Percentiles rank a stretch among this genome's conserved stretches.
Evolutionary conservation across 768 basidiomycete genomes (phyloP).

Genomic region (Kwoniella heveanensis): DNA sequence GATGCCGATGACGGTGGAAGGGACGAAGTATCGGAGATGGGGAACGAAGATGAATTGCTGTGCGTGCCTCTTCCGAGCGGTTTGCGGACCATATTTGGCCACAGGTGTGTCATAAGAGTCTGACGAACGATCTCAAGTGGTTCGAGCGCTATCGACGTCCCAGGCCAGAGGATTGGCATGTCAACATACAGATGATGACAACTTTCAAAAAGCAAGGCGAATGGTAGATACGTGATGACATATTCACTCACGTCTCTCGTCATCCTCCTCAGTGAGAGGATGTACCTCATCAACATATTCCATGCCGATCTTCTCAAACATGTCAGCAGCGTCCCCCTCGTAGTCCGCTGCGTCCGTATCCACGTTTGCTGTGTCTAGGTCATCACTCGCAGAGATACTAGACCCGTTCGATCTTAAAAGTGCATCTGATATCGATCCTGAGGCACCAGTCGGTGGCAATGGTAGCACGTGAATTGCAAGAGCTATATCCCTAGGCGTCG

Average conservation of each 20-base stretch:
- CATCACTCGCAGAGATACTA: too few relatives aligned
- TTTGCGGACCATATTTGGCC: slow-evolving; percentile 49
- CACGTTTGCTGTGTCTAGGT: too few relatives aligned
- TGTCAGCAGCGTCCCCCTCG: not conserved
- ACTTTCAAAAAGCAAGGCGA: too few relatives aligned
- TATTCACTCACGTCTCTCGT: slow-evolving; percentile 41
- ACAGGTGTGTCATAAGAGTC: slow-evolving; percentile 50
- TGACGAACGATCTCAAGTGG: slow-evolving; percentile 38
- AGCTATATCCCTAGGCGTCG: slow-evolving; percentile 39
- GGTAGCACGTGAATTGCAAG: slow-evolving; percentile 29
- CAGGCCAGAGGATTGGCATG: not conserved
- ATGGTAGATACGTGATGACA: not conserved
- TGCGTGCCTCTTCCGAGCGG: slow-evolving; percentile 3
- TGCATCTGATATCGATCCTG: too few relatives aligned
- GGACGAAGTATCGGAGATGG: not conserved
- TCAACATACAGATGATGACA: too few relatives aligned
- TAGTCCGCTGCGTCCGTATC: too few relatives aligned
- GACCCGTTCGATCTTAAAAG: too few relatives aligned
- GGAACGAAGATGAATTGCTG: not conserved
- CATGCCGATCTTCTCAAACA: slow-evolving; percentile 28
- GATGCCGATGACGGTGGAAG: not conserved
- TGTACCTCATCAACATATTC: slow-evolving; percentile 26
- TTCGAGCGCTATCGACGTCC: slow-evolving; percentile 24
- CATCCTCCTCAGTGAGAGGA: slow-evolving; percentile 35
- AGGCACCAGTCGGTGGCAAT: not conserved